Evolutionary conservation across 768 basidiomycete genomes (phyloP), one percentile per base, ranked within the genome.

Genomic region (Sistotremastrum niveocremeum): DNA sequence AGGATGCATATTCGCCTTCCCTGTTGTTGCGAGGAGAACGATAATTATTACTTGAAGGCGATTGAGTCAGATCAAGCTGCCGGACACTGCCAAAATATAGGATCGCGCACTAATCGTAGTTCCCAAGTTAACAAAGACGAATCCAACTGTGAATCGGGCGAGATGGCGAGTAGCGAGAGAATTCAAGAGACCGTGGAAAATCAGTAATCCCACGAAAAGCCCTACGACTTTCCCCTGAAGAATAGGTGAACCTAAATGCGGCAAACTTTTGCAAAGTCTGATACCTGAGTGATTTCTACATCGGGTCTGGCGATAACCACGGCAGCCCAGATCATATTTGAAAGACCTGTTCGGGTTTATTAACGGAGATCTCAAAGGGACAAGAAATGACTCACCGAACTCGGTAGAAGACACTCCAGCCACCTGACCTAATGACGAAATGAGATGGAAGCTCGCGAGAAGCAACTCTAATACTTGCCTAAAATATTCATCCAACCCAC

Each of bases 81-180:
- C 2, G n/a, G n/a, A n/a, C n/a, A n/a, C n/a, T n/a, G n/a, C n/a
- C n/a, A n/a, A n/a, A n/a, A n/a, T n/a, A n/a, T 20, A 20, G 20
- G 41, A 8, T 30, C 32, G 64, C 73, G 53, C 50, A 81, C 79
- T 54, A 45, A 82, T 63, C 3, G 87, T 83, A 7, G 84, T 71
- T 37, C 87, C 87, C 44, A 93, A 68, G 61, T 94, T 93, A 55
- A 93, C 68, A 59, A 93, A 91, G 4, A 93, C 86, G 56, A 88
- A 89, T 31, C 72, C 73, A 20, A 70, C 71, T 2, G 88, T 89
- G 50, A 88, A 64, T 11, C 68, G 69, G 0, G 88, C 86, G 4
- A 93, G 75, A 51, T 81, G 68, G 20, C 74, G 73, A 1, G 89
- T 91, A 1, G 79, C 77, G 31, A 87, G 59, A 36, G 79, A 84